These are phyloP conservation scores for Elaeis oleifera DNA, from an alignment of 202 grass and related monocot genomes.

Conservation along the genomic window DNA sequence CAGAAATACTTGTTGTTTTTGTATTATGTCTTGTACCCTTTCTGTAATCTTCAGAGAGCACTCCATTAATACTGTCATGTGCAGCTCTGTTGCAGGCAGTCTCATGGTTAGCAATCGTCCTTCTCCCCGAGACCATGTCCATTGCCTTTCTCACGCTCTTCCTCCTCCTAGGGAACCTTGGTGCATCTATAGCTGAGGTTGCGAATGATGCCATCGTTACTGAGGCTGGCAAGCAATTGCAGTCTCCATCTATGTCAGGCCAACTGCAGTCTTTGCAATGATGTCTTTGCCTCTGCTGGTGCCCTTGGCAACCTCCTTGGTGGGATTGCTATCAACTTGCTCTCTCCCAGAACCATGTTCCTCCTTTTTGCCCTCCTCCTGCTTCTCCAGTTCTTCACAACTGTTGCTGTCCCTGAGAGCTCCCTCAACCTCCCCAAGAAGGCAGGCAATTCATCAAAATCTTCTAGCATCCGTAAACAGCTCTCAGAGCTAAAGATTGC, in stretches of 20 bases:
- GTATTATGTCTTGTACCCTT: background rate
- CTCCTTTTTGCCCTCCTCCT: slow-evolving; percentile 69
- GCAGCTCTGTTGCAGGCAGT: slow-evolving; percentile 90
- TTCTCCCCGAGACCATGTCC: slow-evolving; percentile 51
- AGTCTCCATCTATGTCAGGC: slow-evolving; percentile 41
- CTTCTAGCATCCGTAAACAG: slow-evolving; percentile 58
- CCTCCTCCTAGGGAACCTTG: slow-evolving; percentile 94
- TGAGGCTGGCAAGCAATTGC: slow-evolving; percentile 54
- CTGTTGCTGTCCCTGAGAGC: slow-evolving; percentile 56
- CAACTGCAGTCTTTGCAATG: slow-evolving; percentile 85
- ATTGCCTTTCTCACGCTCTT: slow-evolving; percentile 54
- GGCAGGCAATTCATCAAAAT: slow-evolving; percentile 29
- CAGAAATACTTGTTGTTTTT: background rate
- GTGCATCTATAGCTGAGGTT: slow-evolving; percentile 91
- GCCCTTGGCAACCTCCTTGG: slow-evolving; percentile 81
- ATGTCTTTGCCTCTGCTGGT: slow-evolving; percentile 73
- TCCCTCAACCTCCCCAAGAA: slow-evolving; percentile 73
- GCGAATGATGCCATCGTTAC: slow-evolving; percentile 96
- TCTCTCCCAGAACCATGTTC: slow-evolving; percentile 73
- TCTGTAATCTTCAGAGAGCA: slow-evolving; percentile 15
- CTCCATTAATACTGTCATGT: slow-evolving; percentile 7
- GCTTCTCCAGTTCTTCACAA: slow-evolving; percentile 57
- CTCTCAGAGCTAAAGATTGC: slow-evolving; percentile 52
- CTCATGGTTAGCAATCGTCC: slow-evolving; percentile 73
- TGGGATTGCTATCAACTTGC: slow-evolving; percentile 61